Evolutionary conservation across 2,329 filamentous ascomycete species (phyloP).

Genomic region (Fusarium sp.): DNA sequence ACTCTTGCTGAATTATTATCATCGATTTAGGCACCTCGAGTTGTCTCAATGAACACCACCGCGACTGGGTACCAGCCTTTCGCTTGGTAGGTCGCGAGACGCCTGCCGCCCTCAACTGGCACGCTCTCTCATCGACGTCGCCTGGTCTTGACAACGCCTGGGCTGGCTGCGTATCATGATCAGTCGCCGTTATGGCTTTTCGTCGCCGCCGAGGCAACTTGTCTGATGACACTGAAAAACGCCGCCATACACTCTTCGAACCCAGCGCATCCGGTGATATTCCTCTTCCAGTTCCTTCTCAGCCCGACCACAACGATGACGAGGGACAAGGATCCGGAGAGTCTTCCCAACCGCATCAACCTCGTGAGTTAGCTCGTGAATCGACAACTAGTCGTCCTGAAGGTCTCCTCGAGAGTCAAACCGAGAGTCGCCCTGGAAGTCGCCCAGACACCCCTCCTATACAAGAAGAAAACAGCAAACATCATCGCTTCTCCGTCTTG

Average conservation of each 20-base stretch:
- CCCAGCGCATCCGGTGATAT: slow-evolving; percentile 44
- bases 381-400: slow-evolving; percentile 18
- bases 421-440: slow-evolving; percentile 23
- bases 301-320: slow-evolving; percentile 32
- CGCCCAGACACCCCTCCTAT: slow-evolving; percentile 60
- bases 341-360: slow-evolving; percentile 34
- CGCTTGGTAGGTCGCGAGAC: slow-evolving; percentile 42
- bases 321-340: slow-evolving; percentile 30
- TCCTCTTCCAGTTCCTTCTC: slow-evolving; percentile 34
- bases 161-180: slow-evolving; percentile 51
- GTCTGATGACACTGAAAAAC: slow-evolving; percentile 68
- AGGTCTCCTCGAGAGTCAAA: slow-evolving; percentile 1
- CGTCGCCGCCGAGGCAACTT: slow-evolving; percentile 68
- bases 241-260: slow-evolving; percentile 58
- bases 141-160: slow-evolving; percentile 31
- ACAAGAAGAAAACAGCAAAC: slow-evolving; percentile 64
- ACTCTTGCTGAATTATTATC: slow-evolving; percentile 2
- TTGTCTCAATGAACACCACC: slow-evolving; percentile 37
- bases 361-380: slow-evolving; percentile 38
- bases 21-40: slow-evolving; percentile 10
- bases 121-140: slow-evolving; percentile 22
- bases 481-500: slow-evolving; percentile 74
- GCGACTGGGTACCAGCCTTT: slow-evolving; percentile 32
- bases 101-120: slow-evolving; percentile 29
- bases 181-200: slow-evolving; percentile 63